phyloP scores from a whole-genome alignment of 345 rosid genomes.

The Anastatica hierochuntica region DNA sequence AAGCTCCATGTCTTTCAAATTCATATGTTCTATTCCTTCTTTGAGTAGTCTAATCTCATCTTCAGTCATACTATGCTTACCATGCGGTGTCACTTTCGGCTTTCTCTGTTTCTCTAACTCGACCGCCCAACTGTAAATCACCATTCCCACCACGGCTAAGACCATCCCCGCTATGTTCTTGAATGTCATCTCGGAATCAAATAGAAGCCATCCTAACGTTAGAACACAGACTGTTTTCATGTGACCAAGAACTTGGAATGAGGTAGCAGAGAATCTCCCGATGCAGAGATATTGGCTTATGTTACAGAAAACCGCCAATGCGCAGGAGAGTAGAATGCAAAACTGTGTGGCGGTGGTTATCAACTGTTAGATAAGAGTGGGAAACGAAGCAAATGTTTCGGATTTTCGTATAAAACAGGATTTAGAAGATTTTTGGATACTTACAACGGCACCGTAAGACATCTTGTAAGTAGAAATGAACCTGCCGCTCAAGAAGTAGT shows the following conservation, averaged over 20 bases:
- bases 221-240: too few relatives aligned
- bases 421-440: constrained; percentile 5
- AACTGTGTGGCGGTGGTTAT: constrained; percentile 35
- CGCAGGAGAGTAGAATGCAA: constrained; percentile 68
- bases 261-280: too few relatives aligned
- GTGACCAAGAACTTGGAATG: too few relatives aligned
- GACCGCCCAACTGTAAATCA: constrained; percentile 89
- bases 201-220: too few relatives aligned
- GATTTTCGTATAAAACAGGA: neutral
- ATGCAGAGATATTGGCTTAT: too few relatives aligned
- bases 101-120: constrained; percentile 57
- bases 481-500: constrained; percentile 58
- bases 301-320: constrained; percentile 88
- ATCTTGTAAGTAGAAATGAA: constrained; percentile 53
- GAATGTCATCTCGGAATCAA: too few relatives aligned
- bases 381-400: too few relatives aligned
- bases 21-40: constrained; percentile 44
- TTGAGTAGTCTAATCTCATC: constrained; percentile 64
- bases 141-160: constrained; percentile 80
- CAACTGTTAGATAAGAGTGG: neutral
- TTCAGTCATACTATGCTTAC: constrained; percentile 63
- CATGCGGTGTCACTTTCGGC: constrained; percentile 28
- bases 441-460: constrained; percentile 64
- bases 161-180: constrained; percentile 84
- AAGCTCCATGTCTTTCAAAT: constrained; percentile 55